Conservation (phyloP, 1,284 basidiomycete species). For the Ustilago tritici region DNA sequence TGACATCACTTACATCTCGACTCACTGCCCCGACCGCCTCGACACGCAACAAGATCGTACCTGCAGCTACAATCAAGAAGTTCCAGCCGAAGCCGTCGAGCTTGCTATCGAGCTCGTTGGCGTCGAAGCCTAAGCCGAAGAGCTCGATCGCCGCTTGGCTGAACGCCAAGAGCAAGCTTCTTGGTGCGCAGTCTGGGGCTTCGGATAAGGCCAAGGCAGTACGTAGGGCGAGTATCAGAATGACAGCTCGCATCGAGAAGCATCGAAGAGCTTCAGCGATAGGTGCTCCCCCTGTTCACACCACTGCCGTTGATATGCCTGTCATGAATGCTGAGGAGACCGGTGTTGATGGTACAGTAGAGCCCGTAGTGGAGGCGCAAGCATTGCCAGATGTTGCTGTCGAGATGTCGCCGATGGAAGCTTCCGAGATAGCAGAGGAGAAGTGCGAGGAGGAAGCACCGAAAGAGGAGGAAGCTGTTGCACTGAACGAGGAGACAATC, state of each 20-base stretch:
- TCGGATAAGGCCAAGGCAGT: slow-evolving; percentile 18
- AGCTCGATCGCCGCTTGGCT: slow-evolving; percentile 32
- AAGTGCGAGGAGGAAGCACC: background rate
- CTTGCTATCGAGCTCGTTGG: background rate
- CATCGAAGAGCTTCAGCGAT: slow-evolving; percentile 14
- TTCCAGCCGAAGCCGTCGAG: slow-evolving; percentile 32
- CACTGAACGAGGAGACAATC: background rate
- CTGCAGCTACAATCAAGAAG: slow-evolving; percentile 23
- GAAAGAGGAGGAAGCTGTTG: background rate
- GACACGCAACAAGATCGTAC: slow-evolving; percentile 42
- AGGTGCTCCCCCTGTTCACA: background rate
- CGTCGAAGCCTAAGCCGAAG: slow-evolving; percentile 11
- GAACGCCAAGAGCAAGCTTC: slow-evolving; percentile 29
- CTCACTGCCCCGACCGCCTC: slow-evolving; percentile 39
- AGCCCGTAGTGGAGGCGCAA: background rate
- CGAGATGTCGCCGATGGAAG: background rate
- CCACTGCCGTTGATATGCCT: background rate
- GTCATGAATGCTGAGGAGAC: background rate
- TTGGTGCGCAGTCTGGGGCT: slow-evolving; percentile 12
- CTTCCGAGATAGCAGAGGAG: background rate
- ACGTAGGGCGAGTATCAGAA: slow-evolving; percentile 13
- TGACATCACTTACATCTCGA: slow-evolving; percentile 9
- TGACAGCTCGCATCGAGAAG: slow-evolving; percentile 20
- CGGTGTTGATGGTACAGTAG: background rate
- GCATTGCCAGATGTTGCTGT: background rate